A percentile compares a stretch with the other conserved stretches of the same genome.
These are phyloP conservation scores for Microsporum ferrugineum DNA, from an alignment of 2,329 filamentous ascomycete genomes.

Conservation along the genomic window DNA sequence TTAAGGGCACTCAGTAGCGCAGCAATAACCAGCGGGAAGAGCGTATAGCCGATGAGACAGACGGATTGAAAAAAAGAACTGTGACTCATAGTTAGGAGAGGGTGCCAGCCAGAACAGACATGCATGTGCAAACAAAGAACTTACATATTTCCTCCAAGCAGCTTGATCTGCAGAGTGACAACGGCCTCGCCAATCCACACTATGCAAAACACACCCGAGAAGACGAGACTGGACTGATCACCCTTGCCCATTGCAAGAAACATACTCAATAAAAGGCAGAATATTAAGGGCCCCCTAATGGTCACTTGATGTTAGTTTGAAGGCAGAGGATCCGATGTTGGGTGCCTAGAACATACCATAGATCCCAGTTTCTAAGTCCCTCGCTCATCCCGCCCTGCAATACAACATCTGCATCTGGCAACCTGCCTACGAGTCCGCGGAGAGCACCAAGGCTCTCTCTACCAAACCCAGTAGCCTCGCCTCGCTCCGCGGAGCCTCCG, in stretches of 20 bases:
- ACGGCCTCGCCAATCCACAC: slow-evolving; percentile 95
- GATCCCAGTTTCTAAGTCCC: slow-evolving; percentile 88
- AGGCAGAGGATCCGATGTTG: not conserved
- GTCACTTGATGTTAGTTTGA: not conserved
- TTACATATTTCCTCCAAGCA: slow-evolving; percentile 93
- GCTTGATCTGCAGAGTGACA: slow-evolving; percentile 94
- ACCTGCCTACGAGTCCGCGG: slow-evolving; percentile 48
- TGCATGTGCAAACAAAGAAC: slow-evolving; percentile 29
- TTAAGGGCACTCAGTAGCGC: slow-evolving; percentile 74
- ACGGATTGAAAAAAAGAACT: slow-evolving; percentile 97
- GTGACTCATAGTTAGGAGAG: slow-evolving; percentile 6
- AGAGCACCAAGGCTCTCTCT: slow-evolving; percentile 37
- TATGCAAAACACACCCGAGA: slow-evolving; percentile 91
- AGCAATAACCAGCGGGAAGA: slow-evolving; percentile 92
- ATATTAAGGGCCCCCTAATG: slow-evolving; percentile 73
- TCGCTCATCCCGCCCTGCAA: slow-evolving; percentile 68
- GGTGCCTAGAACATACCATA: slow-evolving; percentile 49
- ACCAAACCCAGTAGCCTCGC: slow-evolving; percentile 36
- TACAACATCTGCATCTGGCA: slow-evolving; percentile 57
- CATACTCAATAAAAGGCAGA: slow-evolving; percentile 78
- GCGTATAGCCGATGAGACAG: slow-evolving; percentile 95
- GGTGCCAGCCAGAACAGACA: not conserved
- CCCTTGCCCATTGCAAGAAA: slow-evolving; percentile 73
- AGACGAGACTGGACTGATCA: slow-evolving; percentile 77
- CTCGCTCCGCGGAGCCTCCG: slow-evolving; percentile 46